phyloP scores from a whole-genome alignment of 257 asterid genomes.

The Sherardia arvensis region DNA sequence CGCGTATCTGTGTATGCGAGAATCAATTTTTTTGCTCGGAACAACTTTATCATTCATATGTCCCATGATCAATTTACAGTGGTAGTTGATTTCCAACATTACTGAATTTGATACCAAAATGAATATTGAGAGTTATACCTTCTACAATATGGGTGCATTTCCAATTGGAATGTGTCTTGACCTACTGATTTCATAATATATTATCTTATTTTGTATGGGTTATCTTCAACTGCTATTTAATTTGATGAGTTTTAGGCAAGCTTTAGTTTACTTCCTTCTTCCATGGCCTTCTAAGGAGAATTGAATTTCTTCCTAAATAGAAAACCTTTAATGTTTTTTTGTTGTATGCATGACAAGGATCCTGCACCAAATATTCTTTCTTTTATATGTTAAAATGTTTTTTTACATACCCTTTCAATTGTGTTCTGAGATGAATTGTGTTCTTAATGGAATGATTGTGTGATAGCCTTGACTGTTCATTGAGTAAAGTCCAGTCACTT shows the following conservation, averaged over 20 bases:
- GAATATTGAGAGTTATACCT: not conserved
- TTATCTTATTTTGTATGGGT: too few relatives aligned
- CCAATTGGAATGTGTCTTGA: not conserved
- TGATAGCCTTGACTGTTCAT: not conserved
- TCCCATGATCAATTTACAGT: not conserved
- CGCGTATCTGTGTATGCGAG: too few relatives aligned
- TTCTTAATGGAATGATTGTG: too few relatives aligned
- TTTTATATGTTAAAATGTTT: too few relatives aligned
- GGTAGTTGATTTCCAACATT: not conserved
- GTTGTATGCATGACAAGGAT: not conserved
- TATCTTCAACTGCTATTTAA: too few relatives aligned
- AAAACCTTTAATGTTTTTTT: not conserved
- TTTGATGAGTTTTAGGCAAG: not conserved
- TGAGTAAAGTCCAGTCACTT: not conserved
- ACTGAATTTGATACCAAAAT: not conserved
- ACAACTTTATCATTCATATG: not conserved
- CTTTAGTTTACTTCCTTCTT: not conserved
- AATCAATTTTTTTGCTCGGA: too few relatives aligned
- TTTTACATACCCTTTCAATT: not conserved
- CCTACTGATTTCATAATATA: not conserved
- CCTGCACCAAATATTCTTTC: not conserved
- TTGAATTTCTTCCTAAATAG: not conserved
- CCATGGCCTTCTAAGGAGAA: not conserved
- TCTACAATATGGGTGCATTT: not conserved
- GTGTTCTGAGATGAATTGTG: not conserved